Conservation (phyloP, 2,329 filamentous ascomycete species). For the Aureobasidium sp. region DNA sequence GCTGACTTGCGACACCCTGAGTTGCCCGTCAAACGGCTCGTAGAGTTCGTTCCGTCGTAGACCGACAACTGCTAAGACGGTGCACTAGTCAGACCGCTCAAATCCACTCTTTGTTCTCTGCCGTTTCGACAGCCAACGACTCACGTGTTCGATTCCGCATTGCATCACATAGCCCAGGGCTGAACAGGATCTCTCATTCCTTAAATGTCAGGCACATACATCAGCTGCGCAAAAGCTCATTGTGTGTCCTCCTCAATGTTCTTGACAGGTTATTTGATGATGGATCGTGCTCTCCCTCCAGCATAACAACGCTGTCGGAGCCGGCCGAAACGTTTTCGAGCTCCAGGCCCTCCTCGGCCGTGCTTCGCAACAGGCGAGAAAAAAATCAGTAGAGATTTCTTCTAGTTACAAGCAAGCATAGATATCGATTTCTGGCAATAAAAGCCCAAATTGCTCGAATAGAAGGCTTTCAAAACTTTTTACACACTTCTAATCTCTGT, state of each 20-base stretch:
- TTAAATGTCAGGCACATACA: background rate
- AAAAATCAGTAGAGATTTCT: constrained; percentile 7
- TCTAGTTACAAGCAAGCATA: background rate
- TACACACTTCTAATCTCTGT: background rate
- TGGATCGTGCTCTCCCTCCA: background rate
- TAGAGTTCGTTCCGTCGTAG: constrained; percentile 1
- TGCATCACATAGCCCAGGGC: background rate
- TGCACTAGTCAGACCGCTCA: constrained; percentile 5
- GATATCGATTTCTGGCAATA: background rate
- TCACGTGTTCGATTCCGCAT: background rate
- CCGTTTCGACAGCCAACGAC: constrained; percentile 2
- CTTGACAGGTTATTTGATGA: background rate
- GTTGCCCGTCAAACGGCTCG: constrained; percentile 2
- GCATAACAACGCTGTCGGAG: background rate
- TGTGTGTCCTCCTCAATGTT: background rate
- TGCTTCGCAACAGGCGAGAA: constrained; percentile 8
- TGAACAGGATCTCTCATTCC: background rate
- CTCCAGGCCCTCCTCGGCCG: constrained; percentile 10
- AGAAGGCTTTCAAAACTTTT: constrained; percentile 5
- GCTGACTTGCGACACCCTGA: background rate
- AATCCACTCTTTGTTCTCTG: background rate
- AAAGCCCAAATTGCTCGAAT: background rate
- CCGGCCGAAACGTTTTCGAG: constrained; percentile 5
- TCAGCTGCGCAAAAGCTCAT: too few species aligned
- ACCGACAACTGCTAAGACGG: background rate